Base-by-base conservation (phyloP, 2,329 filamentous ascomycete species). In the Clarireedia paspali region DNA sequence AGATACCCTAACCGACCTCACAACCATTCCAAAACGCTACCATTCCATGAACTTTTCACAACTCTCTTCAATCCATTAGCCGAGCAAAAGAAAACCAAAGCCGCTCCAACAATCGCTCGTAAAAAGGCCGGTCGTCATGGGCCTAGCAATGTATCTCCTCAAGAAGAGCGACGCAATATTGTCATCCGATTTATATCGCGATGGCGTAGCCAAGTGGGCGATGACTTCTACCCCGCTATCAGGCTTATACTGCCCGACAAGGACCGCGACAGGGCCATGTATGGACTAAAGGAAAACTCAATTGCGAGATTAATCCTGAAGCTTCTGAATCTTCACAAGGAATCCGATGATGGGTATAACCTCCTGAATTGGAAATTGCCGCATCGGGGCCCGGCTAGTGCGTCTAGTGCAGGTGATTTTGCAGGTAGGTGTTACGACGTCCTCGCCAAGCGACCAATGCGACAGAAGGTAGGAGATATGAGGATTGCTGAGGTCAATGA, bases 321-420 rank as follows among this genome's bases (percentile, higher is more conserved):
- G 68, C 80, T 96, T 40, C 87, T 96, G 77, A 92, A 91, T 68
- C 95, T 99, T 65, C 87, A 91, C 73, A 89, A 87, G 65, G 85
- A 91, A 64, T 95, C 90, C 0, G 89, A 95, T 60, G 92, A 97
- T 73, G 92, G 86, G 0, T 86, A 87, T 67, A 90, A 82, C 61
- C 77, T 99, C 24, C 71, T 95, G 54, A 89, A 96, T 61, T 99
- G 94, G 94, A 97, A 95, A 71, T 74, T 95, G 0, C 92, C 91
- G 0, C 88, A 89, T 1, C 80, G 87, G 59, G 82, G 77, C 2
- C 72, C 75, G 2, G 78, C 80, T 34, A 34, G 0, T 80, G 77
- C 55, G 77, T 81, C 1, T 82, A 87, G 71, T 34, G 89, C 91
- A 2, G 94, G 94, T 5, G 92, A 99, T 68, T 99, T 99, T 74